A percentile compares a stretch with the other conserved stretches of the same genome.
phyloP scores from a whole-genome alignment of 768 basidiomycete species.

The Boletus sp. region DNA sequence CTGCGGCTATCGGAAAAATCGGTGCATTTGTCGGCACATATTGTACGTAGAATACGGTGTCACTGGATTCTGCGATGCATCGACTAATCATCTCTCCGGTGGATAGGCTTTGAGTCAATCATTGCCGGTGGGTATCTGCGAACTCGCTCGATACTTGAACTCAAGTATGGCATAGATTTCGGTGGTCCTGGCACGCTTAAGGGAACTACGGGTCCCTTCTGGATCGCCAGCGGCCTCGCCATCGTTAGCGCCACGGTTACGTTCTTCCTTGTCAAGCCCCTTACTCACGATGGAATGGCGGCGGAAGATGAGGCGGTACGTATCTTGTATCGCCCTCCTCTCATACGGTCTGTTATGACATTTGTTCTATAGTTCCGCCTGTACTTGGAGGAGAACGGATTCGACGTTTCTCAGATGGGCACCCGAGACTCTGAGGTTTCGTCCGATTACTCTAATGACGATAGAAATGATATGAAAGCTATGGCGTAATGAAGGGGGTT shows the following conservation, averaged over 20 bases:
- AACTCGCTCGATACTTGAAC: neutral
- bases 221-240: slow-evolving; percentile 84
- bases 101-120: slow-evolving; percentile 62
- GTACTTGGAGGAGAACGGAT: slow-evolving; percentile 78
- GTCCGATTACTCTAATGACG: slow-evolving; percentile 15
- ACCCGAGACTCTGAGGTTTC: slow-evolving; percentile 31
- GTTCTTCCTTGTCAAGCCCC: slow-evolving; percentile 69
- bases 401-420: slow-evolving; percentile 76
- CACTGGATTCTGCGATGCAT: neutral
- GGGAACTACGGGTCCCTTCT: slow-evolving; percentile 85
- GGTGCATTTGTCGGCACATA: slow-evolving; percentile 84
- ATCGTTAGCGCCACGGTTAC: slow-evolving; percentile 74
- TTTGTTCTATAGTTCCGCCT: slow-evolving; percentile 61
- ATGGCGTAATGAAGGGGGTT: slow-evolving; percentile 9
- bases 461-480: slow-evolving; percentile 16
- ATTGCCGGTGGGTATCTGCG: slow-evolving; percentile 47
- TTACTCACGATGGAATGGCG: slow-evolving; percentile 75
- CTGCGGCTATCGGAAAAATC: slow-evolving; percentile 83
- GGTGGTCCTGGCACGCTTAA: slow-evolving; percentile 49
- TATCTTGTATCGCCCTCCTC: slow-evolving; percentile 1
- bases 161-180: slow-evolving; percentile 43
- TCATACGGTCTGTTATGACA: slow-evolving; percentile 1
- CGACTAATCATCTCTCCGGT: slow-evolving; percentile 1
- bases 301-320: slow-evolving; percentile 68
- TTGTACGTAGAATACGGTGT: slow-evolving; percentile 44